Percentiles rank a stretch among this genome's conserved stretches.
phyloP scores from a whole-genome alignment of 2,329 filamentous ascomycete genomes.

The Cytospora piceicola region DNA sequence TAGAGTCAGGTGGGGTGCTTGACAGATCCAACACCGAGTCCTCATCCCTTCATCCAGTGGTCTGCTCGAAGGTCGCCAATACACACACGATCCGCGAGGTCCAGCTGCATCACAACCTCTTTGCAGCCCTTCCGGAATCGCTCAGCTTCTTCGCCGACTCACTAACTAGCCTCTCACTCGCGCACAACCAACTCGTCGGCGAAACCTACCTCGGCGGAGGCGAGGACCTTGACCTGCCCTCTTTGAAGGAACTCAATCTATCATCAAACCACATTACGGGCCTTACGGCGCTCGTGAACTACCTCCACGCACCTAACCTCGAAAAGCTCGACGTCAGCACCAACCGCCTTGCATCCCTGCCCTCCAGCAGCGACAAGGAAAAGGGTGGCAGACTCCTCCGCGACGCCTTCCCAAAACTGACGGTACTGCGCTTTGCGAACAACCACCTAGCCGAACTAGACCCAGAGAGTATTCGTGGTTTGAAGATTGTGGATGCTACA shows the following conservation, averaged over 20 bases:
- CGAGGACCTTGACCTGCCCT: constrained; percentile 69
- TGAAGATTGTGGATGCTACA: constrained; percentile 76
- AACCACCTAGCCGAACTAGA: constrained; percentile 78
- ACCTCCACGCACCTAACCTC: constrained; percentile 74
- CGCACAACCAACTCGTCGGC: constrained; percentile 72
- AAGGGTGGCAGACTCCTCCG: constrained; percentile 50
- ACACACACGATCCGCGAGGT: constrained; percentile 59
- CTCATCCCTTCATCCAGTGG: constrained; percentile 60
- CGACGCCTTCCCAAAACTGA: constrained; percentile 69
- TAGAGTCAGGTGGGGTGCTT: constrained; percentile 65
- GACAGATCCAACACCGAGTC: constrained; percentile 72
- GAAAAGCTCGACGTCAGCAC: constrained; percentile 79
- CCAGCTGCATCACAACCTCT: constrained; percentile 76
- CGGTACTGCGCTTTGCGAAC: constrained; percentile 73
- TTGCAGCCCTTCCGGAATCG: constrained; percentile 70
- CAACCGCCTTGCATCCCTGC: constrained; percentile 77
- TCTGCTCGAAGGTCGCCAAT: constrained; percentile 59
- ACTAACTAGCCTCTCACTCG: constrained; percentile 72
- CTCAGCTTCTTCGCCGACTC: constrained; percentile 73
- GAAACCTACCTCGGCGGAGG: constrained; percentile 62
- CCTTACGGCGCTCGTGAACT: constrained; percentile 65
- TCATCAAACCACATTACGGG: constrained; percentile 73
- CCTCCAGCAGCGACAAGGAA: constrained; percentile 43
- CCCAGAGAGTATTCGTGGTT: constrained; percentile 72
- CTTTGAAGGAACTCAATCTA: constrained; percentile 77